phyloP scores from a whole-genome alignment of 2,329 filamentous ascomycete species.

The Ascochyta rabiei region DNA sequence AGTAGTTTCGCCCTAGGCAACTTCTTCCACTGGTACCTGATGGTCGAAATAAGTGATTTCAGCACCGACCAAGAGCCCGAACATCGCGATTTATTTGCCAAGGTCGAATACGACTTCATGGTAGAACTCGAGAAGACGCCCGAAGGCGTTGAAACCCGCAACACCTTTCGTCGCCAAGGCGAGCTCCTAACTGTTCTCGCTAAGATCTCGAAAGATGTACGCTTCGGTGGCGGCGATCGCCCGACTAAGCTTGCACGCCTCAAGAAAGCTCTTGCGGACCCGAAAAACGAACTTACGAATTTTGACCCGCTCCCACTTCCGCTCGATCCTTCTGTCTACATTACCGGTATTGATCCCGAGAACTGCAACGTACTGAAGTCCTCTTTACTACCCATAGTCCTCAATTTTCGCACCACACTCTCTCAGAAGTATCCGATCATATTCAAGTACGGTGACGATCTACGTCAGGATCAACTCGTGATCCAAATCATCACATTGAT shows the following conservation, averaged over 20 bases:
- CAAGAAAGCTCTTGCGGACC: slow-evolving; percentile 83
- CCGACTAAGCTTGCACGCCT: slow-evolving; percentile 81
- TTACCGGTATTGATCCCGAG: slow-evolving; percentile 80
- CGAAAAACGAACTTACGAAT: slow-evolving; percentile 82
- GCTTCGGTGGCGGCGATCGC: slow-evolving; percentile 77
- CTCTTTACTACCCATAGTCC: slow-evolving; percentile 85
- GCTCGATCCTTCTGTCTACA: slow-evolving; percentile 80
- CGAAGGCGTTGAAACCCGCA: slow-evolving; percentile 74
- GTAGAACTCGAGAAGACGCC: slow-evolving; percentile 75
- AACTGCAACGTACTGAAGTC: slow-evolving; percentile 95
- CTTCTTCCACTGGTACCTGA: slow-evolving; percentile 97
- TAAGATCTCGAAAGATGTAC: slow-evolving; percentile 87
- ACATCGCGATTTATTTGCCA: slow-evolving; percentile 85
- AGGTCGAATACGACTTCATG: slow-evolving; percentile 97
- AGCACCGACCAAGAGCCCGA: slow-evolving; percentile 75
- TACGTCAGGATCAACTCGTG: slow-evolving; percentile 95
- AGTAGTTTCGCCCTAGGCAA: slow-evolving; percentile 91
- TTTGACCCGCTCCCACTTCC: slow-evolving; percentile 90
- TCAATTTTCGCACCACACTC: slow-evolving; percentile 82
- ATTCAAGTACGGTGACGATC: slow-evolving; percentile 96
- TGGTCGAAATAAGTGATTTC: slow-evolving; percentile 91
- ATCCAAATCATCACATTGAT: slow-evolving; percentile 98
- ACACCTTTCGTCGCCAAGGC: slow-evolving; percentile 80
- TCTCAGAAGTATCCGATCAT: slow-evolving; percentile 86
- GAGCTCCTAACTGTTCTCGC: slow-evolving; percentile 87